Percentiles rank a stretch among this genome's conserved stretches.
Conservation (phyloP, 208 protist genomes). For the Acanthamoeba triangularis region DNA sequence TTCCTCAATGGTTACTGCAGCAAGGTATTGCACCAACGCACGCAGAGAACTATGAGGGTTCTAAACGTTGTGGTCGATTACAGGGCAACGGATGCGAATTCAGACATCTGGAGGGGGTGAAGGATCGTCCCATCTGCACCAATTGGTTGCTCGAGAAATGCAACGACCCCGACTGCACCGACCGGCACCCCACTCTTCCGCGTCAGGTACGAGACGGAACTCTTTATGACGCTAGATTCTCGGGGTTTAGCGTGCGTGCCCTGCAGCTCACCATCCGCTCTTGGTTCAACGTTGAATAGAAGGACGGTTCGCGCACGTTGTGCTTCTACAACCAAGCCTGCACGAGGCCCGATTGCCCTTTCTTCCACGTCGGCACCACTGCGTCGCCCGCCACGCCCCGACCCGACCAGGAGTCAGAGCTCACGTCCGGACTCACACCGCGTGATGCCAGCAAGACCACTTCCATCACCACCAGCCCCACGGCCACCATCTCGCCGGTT, state of each 20-base stretch:
- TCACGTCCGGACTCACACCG: not conserved
- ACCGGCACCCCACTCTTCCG: not conserved
- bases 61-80: not conserved
- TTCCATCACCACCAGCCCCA: not conserved
- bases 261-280: not conserved
- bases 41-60: too few relatives aligned
- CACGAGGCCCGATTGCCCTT: not conserved
- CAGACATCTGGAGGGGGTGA: not conserved
- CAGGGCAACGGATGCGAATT: not conserved
- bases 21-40: not conserved
- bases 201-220: not conserved
- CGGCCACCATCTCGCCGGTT: not conserved
- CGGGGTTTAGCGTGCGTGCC: not conserved
- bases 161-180: not conserved
- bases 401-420: not conserved
- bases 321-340: constrained; percentile 38
- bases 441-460: not conserved
- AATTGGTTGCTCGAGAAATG: constrained; percentile 2
- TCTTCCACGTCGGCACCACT: not conserved
- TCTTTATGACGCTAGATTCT: not conserved
- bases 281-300: not conserved
- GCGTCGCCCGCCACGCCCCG: not conserved
- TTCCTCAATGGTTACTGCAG: not conserved
- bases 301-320: not conserved
- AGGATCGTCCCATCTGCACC: not conserved